Evolutionary conservation across 352 stramenopile genomes (phyloP).

Genomic region (Phytophthora citrophthora): DNA sequence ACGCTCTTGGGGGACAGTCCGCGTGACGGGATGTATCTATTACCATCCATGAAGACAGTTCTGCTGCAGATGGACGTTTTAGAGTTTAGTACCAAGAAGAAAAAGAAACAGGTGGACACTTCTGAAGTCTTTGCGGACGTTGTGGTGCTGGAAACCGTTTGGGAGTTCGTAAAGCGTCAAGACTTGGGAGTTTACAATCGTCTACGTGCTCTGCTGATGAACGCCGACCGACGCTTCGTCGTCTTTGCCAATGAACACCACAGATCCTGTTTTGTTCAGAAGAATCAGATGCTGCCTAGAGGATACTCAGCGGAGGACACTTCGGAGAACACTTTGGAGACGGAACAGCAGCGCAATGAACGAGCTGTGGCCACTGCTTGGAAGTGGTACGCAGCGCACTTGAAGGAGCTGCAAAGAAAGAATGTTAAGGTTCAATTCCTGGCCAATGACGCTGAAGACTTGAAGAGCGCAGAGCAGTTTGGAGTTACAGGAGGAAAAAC

Average conservation of each 20-base stretch:
- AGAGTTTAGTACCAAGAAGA: constrained; percentile 79
- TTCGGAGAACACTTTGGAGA: constrained; percentile 46
- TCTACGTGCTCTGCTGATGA: constrained; percentile 87
- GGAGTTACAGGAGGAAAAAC: constrained; percentile 61
- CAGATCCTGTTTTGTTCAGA: constrained; percentile 74
- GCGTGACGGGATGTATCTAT: constrained; percentile 66
- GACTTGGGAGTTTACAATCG: constrained; percentile 92
- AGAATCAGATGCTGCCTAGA: constrained; percentile 45
- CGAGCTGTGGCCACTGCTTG: constrained; percentile 83
- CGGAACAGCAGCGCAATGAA: constrained; percentile 85
- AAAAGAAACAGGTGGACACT: constrained; percentile 36
- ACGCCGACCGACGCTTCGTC: constrained; percentile 84
- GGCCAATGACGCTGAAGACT: constrained; percentile 70
- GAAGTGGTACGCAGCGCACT: constrained; percentile 76
- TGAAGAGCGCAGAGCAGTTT: constrained; percentile 47
- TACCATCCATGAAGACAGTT: constrained; percentile 91
- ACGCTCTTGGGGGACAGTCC: constrained; percentile 63
- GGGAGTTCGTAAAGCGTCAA: constrained; percentile 89
- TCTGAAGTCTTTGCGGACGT: constrained; percentile 78
- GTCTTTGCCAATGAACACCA: constrained; percentile 96
- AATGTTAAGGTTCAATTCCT: constrained; percentile 64
- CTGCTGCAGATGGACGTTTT: constrained; percentile 92
- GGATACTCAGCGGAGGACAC: constrained; percentile 18
- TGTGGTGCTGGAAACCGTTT: constrained; percentile 92
- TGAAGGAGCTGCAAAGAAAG: constrained; percentile 56